A percentile compares a stretch with the other conserved stretches of the same genome.
Evolutionary conservation across 1,284 basidiomycete species (phyloP).

Genomic region (Rhodofomes roseus): DNA sequence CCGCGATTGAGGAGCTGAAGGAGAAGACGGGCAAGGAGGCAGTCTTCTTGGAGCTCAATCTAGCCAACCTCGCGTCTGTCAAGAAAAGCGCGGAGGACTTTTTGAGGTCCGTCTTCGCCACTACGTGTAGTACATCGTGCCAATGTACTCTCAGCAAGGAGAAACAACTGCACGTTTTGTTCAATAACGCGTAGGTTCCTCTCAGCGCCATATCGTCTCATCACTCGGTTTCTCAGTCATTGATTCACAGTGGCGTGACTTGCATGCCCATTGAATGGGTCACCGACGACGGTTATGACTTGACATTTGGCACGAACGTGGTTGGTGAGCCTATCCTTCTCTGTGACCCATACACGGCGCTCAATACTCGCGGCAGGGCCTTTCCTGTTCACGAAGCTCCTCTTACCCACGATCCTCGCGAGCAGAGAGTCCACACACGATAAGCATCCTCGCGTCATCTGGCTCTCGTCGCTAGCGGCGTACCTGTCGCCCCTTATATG

Average conservation of each 20-base stretch:
- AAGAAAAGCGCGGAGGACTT: conserved; percentile 37
- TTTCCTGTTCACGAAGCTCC: conserved; percentile 23
- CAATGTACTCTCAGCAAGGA: conserved; percentile 42
- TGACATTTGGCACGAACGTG: conserved; percentile 60
- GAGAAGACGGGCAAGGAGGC: conserved; percentile 32
- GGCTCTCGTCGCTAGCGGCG: conserved; percentile 20
- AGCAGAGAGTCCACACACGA: conserved; percentile 22
- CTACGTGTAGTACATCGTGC: conserved; percentile 39
- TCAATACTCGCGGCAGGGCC: conserved; percentile 12
- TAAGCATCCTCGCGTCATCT: conserved; percentile 21
- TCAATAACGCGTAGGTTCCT: conserved; percentile 46
- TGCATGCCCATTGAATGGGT: conserved; percentile 43
- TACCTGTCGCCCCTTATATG: conserved; percentile 13
- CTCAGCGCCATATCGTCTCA: not conserved
- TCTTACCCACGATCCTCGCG: conserved; percentile 20
- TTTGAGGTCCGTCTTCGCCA: conserved; percentile 33
- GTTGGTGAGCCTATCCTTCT: conserved; percentile 30
- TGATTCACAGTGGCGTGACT: conserved; percentile 41
- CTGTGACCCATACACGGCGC: not conserved
- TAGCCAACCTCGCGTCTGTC: conserved; percentile 43
- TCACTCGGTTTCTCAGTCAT: not conserved
- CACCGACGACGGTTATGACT: conserved; percentile 53
- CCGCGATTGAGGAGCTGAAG: conserved; percentile 40
- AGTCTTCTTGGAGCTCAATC: conserved; percentile 45
- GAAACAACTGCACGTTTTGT: conserved; percentile 43